A percentile compares a stretch with the other conserved stretches of the same genome.
Conservation (phyloP, 2,329 filamentous ascomycete species). For the Xylaria sp. region DNA sequence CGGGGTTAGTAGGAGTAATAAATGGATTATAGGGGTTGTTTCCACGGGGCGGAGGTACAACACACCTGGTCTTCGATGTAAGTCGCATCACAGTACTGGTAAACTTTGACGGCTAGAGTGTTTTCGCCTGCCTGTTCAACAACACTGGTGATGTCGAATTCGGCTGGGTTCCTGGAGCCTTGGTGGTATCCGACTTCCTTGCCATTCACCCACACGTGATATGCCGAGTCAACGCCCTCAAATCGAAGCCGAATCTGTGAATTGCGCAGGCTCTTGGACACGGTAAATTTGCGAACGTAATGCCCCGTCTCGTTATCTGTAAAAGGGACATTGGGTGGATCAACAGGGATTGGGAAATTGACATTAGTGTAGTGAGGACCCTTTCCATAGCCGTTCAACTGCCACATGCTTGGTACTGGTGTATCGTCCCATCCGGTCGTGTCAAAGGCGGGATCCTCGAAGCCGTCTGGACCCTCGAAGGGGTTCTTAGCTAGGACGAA, state of each 20-base stretch:
- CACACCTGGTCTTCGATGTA: constrained; percentile 67
- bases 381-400: constrained; percentile 72
- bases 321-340: constrained; percentile 66
- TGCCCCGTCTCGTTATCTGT: constrained; percentile 65
- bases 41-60: neutral
- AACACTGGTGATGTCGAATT: constrained; percentile 68
- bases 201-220: constrained; percentile 71
- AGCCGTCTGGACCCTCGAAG: constrained; percentile 51
- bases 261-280: constrained; percentile 53
- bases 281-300: constrained; percentile 61
- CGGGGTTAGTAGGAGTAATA: constrained; percentile 6
- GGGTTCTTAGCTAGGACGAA: constrained; percentile 57
- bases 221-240: constrained; percentile 71
- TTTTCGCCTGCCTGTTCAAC: constrained; percentile 56
- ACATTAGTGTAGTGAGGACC: constrained; percentile 75
- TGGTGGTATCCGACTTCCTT: constrained; percentile 69
- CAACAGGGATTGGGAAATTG: constrained; percentile 72
- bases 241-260: constrained; percentile 66
- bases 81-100: constrained; percentile 69
- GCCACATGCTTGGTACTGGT: constrained; percentile 75
- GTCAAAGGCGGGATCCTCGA: constrained; percentile 46
- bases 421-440: constrained; percentile 61
- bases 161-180: constrained; percentile 68
- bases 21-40: neutral
- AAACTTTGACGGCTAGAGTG: constrained; percentile 65